Conservation (phyloP, 2,329 filamentous ascomycete genomes). For the Ascochyta lentis region DNA sequence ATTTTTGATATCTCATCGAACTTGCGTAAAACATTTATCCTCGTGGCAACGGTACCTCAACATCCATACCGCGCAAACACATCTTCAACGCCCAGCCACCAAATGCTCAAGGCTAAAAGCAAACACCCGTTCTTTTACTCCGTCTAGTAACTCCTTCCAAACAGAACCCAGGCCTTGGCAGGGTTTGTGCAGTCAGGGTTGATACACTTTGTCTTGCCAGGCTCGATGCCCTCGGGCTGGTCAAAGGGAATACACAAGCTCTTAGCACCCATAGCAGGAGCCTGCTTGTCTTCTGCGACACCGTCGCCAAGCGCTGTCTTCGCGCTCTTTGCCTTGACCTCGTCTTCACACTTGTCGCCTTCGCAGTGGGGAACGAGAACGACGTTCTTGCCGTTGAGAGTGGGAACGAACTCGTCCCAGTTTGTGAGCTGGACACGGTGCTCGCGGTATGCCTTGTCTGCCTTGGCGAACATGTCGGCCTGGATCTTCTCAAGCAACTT, state of each 20-base stretch:
- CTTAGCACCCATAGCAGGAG: slow-evolving; percentile 78
- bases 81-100: slow-evolving; percentile 29
- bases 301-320: slow-evolving; percentile 73
- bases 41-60: slow-evolving; percentile 10
- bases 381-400: slow-evolving; percentile 90
- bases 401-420: slow-evolving; percentile 91
- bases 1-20: slow-evolving; percentile 12
- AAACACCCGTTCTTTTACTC: neutral
- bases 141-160: slow-evolving; percentile 65
- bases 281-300: slow-evolving; percentile 75
- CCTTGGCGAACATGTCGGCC: slow-evolving; percentile 77
- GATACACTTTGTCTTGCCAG: slow-evolving; percentile 87
- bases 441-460: slow-evolving; percentile 76
- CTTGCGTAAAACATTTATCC: slow-evolving; percentile 4
- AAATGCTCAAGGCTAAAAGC: slow-evolving; percentile 27
- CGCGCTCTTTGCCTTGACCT: slow-evolving; percentile 91
- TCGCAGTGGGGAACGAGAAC: slow-evolving; percentile 91
- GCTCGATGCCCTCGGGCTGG: slow-evolving; percentile 79
- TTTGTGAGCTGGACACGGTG: slow-evolving; percentile 82
- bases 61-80: slow-evolving; percentile 17
- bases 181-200: slow-evolving; percentile 81
- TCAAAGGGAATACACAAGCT: slow-evolving; percentile 81
- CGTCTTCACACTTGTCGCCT: slow-evolving; percentile 84
- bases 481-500: slow-evolving; percentile 90
- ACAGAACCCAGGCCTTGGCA: slow-evolving; percentile 91